Evolutionary conservation across 2,329 filamentous ascomycete species (phyloP).

Genomic region (Diaporthe vexans): DNA sequence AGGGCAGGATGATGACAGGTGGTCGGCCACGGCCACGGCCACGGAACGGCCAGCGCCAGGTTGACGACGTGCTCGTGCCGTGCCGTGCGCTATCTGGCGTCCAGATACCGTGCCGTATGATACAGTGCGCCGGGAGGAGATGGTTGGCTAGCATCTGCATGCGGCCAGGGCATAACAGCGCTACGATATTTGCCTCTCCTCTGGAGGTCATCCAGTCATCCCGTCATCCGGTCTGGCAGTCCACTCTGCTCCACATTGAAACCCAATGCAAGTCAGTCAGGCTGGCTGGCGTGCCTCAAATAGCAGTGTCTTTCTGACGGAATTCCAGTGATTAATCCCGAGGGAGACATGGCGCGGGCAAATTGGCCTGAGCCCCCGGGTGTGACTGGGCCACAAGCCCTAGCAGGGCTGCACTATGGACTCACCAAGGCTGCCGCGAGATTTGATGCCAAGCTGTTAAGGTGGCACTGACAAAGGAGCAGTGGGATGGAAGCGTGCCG

Average conservation of each 20-base stretch:
- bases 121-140: not conserved
- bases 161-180: no score
- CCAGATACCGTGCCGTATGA: not conserved
- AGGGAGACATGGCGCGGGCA: slow-evolving; percentile 11
- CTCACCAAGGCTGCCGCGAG: not conserved
- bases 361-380: not conserved
- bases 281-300: not conserved
- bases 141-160: not conserved
- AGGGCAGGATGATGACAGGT: not conserved
- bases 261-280: not conserved
- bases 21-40: slow-evolving; percentile 13
- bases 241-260: slow-evolving; percentile 5
- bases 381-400: not conserved
- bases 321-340: not conserved
- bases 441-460: slow-evolving; percentile 33
- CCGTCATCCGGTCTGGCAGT: not conserved
- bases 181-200: not conserved
- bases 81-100: slow-evolving; percentile 22
- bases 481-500: not conserved
- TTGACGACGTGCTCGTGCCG: slow-evolving; percentile 12
- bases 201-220: not conserved
- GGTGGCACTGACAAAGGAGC: not conserved
- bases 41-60: slow-evolving; percentile 5
- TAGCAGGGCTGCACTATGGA: slow-evolving; percentile 26
- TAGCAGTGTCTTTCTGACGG: not conserved